Conservation (phyloP, 2,329 filamentous ascomycete genomes). For the Xylaria sp. region DNA sequence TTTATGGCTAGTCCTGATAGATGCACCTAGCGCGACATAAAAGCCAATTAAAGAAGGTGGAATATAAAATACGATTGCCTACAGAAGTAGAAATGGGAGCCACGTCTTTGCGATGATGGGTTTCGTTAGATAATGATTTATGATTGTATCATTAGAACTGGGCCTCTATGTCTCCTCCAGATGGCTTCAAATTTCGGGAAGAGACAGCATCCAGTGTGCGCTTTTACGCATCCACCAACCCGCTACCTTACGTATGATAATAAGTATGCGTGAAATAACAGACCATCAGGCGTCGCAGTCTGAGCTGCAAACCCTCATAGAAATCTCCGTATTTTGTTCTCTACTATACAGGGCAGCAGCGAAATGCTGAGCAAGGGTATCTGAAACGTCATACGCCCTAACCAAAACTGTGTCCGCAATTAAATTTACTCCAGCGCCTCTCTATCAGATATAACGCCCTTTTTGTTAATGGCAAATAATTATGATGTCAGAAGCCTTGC, state of each 20-base stretch:
- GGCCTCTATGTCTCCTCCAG: neutral
- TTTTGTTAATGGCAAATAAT: neutral
- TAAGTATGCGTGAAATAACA: neutral
- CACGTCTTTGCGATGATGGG: neutral
- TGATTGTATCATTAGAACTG: neutral
- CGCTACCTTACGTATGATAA: neutral
- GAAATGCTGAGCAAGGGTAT: conserved; percentile 17
- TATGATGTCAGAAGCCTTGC: neutral
- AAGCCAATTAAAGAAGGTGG: neutral
- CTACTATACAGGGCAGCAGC: neutral
- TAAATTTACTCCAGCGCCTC: neutral
- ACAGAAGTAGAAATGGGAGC: neutral
- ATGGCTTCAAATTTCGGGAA: neutral
- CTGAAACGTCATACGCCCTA: neutral
- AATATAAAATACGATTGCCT: neutral
- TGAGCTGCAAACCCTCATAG: neutral
- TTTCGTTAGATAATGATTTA: neutral
- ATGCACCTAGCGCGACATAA: neutral
- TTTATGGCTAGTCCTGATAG: conserved; percentile 36
- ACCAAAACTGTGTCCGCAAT: neutral
- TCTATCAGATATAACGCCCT: neutral
- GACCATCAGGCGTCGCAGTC: neutral
- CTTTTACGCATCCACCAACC: neutral
- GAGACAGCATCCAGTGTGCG: neutral
- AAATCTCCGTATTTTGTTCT: neutral